Evolutionary conservation across 805 yeast genomes (phyloP).

Genomic region (Saturnispora serradocipensis): DNA sequence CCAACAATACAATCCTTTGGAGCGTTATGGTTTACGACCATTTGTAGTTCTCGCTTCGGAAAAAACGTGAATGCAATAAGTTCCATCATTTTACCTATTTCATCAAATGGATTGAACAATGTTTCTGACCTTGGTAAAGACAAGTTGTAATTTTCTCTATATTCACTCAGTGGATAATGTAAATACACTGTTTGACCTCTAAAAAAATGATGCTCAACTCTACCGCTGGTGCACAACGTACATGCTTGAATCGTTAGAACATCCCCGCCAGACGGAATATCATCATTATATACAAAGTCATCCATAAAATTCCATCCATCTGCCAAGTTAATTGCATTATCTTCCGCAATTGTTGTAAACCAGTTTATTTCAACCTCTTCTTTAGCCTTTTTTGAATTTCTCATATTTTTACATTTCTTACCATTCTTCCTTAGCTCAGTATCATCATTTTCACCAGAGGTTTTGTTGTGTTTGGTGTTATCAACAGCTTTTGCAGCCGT

Average conservation of each 20-base stretch:
- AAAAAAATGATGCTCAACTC: constrained; percentile 22
- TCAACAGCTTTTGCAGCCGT: constrained; percentile 1
- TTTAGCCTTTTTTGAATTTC: background rate
- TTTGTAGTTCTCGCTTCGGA: constrained; percentile 28
- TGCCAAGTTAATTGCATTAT: constrained; percentile 6
- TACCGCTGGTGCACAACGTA: constrained; percentile 1
- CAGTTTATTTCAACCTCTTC: constrained; percentile 13
- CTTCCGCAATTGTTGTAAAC: constrained; percentile 17
- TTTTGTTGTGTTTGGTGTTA: background rate
- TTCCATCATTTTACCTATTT: constrained; percentile 46
- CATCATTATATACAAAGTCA: constrained; percentile 13
- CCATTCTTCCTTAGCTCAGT: background rate
- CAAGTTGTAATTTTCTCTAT: constrained; percentile 41
- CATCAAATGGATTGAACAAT: constrained; percentile 52
- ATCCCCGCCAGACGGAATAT: constrained; percentile 9
- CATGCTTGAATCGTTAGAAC: constrained; percentile 3
- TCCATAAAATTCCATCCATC: constrained; percentile 16
- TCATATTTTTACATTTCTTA: background rate
- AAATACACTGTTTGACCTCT: constrained; percentile 21
- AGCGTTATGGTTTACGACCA: constrained; percentile 28
- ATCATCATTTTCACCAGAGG: constrained; percentile 2
- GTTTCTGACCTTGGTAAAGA: constrained; percentile 46
- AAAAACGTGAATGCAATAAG: constrained; percentile 31
- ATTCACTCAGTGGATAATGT: constrained; percentile 35
- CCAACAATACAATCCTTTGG: constrained; percentile 34